Base-by-base conservation (phyloP, 208 protist species). In the Trypanosoma platydactyli region DNA sequence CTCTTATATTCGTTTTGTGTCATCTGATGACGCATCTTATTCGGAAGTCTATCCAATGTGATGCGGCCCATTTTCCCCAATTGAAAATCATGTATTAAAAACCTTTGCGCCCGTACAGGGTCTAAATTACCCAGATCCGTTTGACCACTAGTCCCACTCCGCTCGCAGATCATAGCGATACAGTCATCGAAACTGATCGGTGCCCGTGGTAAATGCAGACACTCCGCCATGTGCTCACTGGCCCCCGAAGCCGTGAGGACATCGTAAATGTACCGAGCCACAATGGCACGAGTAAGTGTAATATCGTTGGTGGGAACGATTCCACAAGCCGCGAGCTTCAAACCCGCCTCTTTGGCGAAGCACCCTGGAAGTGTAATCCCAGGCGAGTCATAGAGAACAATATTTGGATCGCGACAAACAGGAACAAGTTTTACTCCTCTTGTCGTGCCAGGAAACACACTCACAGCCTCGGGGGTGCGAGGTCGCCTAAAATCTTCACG, bases 181-280 rank as follows among this genome's bases (percentile, higher is more conserved):
- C 88, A 94, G 74, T 96, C 91, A 59, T 96, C 88, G 68, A 92
- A 96, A 74, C 80, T 92, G 50, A 94, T 84, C 0, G 91, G 91
- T n/a, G 84, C 73, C 11, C 91, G 74, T 22, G 91, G 76, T 2
- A 96, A 72, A 27, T 88, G 83, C 49, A 96, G 74, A 52, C 91
- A 96, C 70, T 94, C 84, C 1, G 88, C 86, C 73, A 96, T 77
- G 66, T 96, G 91, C 63, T 91, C 82, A 25, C 76, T 41, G 15
- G 72, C 69, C 48, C 88, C 83, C 25, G 86, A 73, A 22, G 82
- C 77, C 20, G 58, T 67, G 5, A 94, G 67, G n/a, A 94, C 73
- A 63, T 94, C 88, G 60, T 91, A 96, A 38, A 96, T 77, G 65
- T 90, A 93, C 22, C 88, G 80, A 22, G 91, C 81, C 30, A 96